These are phyloP conservation scores for Eruca vesicaria DNA, from an alignment of 441 rosid genomes.

Conservation along the genomic window DNA sequence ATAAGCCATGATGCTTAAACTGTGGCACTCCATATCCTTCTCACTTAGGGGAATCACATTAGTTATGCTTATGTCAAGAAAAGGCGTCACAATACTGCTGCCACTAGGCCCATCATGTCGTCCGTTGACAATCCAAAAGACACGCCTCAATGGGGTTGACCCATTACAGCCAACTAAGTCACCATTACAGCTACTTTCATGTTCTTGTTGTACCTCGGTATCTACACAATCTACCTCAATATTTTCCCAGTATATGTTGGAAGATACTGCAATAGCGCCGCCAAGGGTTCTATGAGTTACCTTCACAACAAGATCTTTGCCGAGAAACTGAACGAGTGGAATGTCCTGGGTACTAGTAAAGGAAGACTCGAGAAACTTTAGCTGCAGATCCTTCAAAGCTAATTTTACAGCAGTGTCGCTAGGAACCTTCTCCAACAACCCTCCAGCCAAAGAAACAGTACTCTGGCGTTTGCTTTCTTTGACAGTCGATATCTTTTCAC, in stretches of 20 bases:
- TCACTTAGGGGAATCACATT: constrained; percentile 89
- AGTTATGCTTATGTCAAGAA: constrained; percentile 69
- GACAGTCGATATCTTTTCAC: constrained; percentile 70
- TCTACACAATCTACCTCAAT: constrained; percentile 87
- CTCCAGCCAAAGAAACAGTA: constrained; percentile 44
- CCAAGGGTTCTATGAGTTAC: constrained; percentile 96
- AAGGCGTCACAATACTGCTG: constrained; percentile 46
- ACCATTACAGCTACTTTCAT: constrained; percentile 51
- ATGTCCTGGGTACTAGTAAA: constrained; percentile 52
- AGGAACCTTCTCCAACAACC: constrained; percentile 90
- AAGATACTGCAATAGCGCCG: constrained; percentile 94
- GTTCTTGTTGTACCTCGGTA: constrained; percentile 48
- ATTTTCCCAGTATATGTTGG: constrained; percentile 70
- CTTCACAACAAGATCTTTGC: constrained; percentile 73
- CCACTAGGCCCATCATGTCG: constrained; percentile 46
- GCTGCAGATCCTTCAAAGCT: constrained; percentile 66
- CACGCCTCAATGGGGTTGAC: constrained; percentile 64
- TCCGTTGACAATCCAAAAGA: constrained; percentile 82
- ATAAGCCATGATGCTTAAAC: constrained; percentile 73
- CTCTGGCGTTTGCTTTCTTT: constrained; percentile 58
- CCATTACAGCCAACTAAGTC: constrained; percentile 42
- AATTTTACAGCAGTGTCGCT: constrained; percentile 90
- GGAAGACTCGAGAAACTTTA: constrained; percentile 82
- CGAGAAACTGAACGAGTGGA: constrained; percentile 91
- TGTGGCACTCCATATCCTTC: constrained; percentile 80